Evolutionary conservation across 1,284 basidiomycete genomes (phyloP).

Genomic region (Acaromyces ingoldii): DNA sequence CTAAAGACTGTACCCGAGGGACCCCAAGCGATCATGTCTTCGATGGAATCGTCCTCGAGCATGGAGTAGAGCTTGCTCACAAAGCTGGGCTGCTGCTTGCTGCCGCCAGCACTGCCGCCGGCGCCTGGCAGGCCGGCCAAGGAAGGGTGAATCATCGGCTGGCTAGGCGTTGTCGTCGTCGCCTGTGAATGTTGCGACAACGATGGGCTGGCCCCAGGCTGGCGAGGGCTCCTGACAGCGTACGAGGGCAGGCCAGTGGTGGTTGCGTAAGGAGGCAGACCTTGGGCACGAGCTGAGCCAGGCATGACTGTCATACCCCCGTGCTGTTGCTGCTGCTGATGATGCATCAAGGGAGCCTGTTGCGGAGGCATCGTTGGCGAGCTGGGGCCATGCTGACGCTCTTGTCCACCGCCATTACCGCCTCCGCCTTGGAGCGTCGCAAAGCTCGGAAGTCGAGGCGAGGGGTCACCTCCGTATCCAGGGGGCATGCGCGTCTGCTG

Average conservation of each 20-base stretch:
- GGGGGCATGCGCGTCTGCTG: not conserved
- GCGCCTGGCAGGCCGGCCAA: conserved; percentile 34
- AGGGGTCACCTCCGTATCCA: not conserved
- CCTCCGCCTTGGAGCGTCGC: not conserved
- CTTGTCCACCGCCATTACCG: not conserved
- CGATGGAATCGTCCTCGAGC: conserved; percentile 41
- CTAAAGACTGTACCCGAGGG: conserved; percentile 35
- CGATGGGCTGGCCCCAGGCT: not conserved
- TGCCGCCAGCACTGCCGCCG: conserved; percentile 29
- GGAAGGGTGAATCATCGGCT: conserved; percentile 35
- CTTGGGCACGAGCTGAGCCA: too few relatives aligned
- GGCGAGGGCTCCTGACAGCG: not conserved
- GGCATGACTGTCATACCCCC: not conserved
- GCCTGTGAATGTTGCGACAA: not conserved
- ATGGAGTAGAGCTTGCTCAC: conserved; percentile 45
- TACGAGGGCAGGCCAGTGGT: not conserved
- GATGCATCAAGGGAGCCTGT: not conserved
- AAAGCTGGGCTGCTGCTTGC: conserved; percentile 43
- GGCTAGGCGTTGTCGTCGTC: conserved; percentile 11
- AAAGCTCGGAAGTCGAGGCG: conserved; percentile 4
- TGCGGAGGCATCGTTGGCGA: not conserved
- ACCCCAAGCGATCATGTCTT: conserved; percentile 38
- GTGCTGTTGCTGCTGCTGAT: not conserved
- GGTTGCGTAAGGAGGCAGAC: not conserved
- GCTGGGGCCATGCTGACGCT: not conserved